Base-by-base conservation (phyloP, 768 basidiomycete genomes). In the Termitomyces sp. region DNA sequence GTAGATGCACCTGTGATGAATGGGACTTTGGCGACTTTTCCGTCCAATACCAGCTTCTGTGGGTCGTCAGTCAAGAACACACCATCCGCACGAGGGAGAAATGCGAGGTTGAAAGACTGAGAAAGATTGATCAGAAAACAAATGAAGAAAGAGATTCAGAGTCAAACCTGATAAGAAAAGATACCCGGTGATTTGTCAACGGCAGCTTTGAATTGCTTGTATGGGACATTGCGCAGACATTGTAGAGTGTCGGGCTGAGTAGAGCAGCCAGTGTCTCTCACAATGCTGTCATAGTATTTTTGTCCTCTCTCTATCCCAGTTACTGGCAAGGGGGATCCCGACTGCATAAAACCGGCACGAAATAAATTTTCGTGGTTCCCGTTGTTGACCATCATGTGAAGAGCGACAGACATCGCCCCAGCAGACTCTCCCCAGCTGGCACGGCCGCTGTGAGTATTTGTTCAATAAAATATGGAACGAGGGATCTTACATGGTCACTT, bases 401-500 rank as follows among this genome's bases (percentile, higher is more conserved):
- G 7, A 5, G 75, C 67, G 10, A 76, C 80, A 25, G 77, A 78
- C 40, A 82, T 77, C 1, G 83, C 83, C 12, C 85, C 85, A 0
- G 73, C 71, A 49, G 73, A 74, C 63, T 74, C 70, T 2, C 71
- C 73, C 73, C 75, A 74, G 52, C 72, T 73, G 36, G 10, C 10
- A 52, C 27, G 13, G n/a, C 27, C 33, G 7, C 5, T 5, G 50
- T 1, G 23, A 56, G 27, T 23, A 18, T 20, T 18, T 36, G 3
- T 39, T n/a, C 13, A 13, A 13, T 7, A n/a, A 23, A 5, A 38
- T 18, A 9, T 9, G n/a, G 15, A 46, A 46, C 20, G 16, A 15
- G 29, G 7, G n/a, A 2, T 56, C 78, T 50, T 63, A 83, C 79
- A 83, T 76, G 0, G 82, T 83, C 3, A 84, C 84, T 63, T 81